phyloP scores from a whole-genome alignment of 1,284 basidiomycete species.

The Spongispora temasekensis region DNA sequence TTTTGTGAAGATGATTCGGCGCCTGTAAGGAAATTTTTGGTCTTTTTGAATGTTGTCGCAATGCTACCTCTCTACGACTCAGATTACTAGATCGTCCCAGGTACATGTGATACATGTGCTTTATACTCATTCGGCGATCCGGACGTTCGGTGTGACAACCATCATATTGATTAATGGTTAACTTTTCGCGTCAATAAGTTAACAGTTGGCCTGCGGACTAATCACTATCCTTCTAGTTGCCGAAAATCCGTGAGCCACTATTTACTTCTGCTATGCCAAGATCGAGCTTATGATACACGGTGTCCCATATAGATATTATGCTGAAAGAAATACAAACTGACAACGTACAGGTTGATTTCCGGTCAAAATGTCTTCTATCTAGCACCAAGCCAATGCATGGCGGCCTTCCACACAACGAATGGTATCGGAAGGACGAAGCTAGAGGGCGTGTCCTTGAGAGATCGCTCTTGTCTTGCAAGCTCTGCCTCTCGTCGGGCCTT shows the following conservation, averaged over 20 bases:
- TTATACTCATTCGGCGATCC: not conserved
- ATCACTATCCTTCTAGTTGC: not conserved
- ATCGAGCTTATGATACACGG: constrained; percentile 6
- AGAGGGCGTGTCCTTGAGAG: constrained; percentile 27
- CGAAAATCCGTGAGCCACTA: not conserved
- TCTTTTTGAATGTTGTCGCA: too few species aligned
- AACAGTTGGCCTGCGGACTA: not conserved
- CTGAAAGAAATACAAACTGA: not conserved
- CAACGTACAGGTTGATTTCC: constrained; percentile 3
- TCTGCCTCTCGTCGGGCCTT: constrained; percentile 33
- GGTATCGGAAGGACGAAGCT: constrained; percentile 36
- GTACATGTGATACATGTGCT: too few species aligned
- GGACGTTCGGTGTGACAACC: not conserved
- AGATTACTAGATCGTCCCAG: too few species aligned
- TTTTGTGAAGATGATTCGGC: too few species aligned
- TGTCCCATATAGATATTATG: constrained; percentile 20
- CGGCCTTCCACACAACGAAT: constrained; percentile 36
- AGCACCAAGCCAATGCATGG: constrained; percentile 35
- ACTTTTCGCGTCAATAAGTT: not conserved
- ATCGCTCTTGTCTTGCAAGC: constrained; percentile 28
- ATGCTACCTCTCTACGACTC: too few species aligned
- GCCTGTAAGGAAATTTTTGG: too few species aligned
- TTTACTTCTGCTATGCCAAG: not conserved
- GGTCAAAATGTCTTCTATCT: too few species aligned
- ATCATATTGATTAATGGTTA: not conserved